A percentile compares a stretch with the other conserved stretches of the same genome.
phyloP scores from a whole-genome alignment of 345 rosid genomes.

The Eucalyptus leucophloia region DNA sequence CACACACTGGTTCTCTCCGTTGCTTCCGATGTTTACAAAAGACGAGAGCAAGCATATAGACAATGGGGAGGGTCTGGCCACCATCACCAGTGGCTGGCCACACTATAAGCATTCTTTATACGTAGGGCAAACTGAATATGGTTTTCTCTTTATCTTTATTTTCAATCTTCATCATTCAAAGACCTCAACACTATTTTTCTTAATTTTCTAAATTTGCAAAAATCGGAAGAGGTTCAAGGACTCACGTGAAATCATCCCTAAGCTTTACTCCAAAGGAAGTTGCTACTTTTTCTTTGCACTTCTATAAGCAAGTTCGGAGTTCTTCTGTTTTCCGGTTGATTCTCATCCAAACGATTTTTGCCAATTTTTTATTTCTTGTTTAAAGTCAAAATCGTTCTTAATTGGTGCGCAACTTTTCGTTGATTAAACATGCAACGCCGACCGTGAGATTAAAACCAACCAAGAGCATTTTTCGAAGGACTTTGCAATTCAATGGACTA shows the following conservation, averaged over 20 bases:
- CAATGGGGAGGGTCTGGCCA: neutral
- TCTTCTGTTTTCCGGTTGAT: no score
- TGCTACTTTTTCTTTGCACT: no score
- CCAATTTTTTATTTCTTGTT: neutral
- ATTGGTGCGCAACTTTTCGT: no score
- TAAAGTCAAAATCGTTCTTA: neutral
- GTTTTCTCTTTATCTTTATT: neutral
- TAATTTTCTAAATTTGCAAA: neutral
- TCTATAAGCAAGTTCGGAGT: no score
- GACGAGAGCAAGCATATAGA: neutral
- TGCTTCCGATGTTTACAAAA: neutral
- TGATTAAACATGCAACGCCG: no score
- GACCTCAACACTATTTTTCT: neutral
- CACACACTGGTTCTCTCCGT: neutral
- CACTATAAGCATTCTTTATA: neutral
- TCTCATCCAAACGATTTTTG: no score
- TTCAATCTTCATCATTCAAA: neutral
- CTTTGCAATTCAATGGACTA: no score
- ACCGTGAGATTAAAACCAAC: no score
- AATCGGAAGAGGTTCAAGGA: neutral
- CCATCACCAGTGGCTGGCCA: neutral
- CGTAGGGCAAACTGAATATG: neutral
- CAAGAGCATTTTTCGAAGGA: no score
- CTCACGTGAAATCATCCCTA: neutral
- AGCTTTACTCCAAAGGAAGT: neutral